Conservation (phyloP, 805 yeast species). For the Allodekkera sacchari region DNA sequence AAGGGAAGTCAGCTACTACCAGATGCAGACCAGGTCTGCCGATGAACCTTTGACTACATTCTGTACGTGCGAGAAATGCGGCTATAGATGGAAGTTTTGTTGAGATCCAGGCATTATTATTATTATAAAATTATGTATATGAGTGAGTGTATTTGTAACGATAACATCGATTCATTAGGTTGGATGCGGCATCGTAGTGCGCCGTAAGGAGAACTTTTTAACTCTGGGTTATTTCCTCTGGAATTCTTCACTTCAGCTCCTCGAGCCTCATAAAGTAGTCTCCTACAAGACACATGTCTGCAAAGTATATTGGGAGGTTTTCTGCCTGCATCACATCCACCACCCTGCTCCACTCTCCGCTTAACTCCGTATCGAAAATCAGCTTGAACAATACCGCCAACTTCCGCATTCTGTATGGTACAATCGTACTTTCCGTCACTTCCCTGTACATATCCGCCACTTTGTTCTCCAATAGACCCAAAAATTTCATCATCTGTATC, state of each 20-base stretch:
- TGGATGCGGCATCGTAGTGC: no score
- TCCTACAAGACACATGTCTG: conserved; percentile 8
- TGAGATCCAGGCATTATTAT: conserved; percentile 21
- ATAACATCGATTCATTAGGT: no score
- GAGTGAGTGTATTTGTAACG: no score
- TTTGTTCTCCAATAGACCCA: background rate
- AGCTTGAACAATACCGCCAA: conserved; percentile 4
- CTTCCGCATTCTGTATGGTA: conserved; percentile 2
- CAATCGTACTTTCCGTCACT: background rate
- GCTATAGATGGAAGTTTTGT: conserved; percentile 96
- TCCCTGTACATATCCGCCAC: background rate
- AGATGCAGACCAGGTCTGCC: conserved; percentile 96
- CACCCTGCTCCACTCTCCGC: conserved; percentile 5
- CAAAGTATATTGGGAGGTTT: conserved; percentile 3
- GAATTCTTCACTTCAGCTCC: no score
- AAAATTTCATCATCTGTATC: conserved; percentile 1
- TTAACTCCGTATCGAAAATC: conserved; percentile 4
- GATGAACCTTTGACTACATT: conserved; percentile 98
- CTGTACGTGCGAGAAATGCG: conserved; percentile 96
- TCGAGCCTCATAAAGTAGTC: conserved; percentile 3
- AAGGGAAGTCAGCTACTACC: conserved; percentile 93
- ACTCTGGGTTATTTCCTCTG: no score
- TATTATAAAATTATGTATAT: background rate
- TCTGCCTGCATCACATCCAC: conserved; percentile 4
- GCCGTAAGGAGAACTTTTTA: no score